These are phyloP conservation scores for Leccinum boreale DNA, from an alignment of 768 basidiomycete species.

Conservation along the genomic window DNA sequence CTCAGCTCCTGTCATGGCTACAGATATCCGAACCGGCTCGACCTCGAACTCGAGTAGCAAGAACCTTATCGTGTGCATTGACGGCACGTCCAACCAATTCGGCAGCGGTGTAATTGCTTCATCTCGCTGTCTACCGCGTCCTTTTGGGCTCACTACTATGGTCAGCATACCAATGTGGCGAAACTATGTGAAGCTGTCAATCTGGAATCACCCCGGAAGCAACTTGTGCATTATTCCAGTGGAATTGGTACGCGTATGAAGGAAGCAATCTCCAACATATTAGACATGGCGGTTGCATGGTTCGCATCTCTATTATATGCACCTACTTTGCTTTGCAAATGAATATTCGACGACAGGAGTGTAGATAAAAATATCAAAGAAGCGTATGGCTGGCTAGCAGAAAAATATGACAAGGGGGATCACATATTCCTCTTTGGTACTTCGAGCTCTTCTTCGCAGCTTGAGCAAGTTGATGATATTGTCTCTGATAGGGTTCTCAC, in stretches of 20 bases:
- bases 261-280: slow-evolving; percentile 9
- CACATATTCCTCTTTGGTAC: not conserved
- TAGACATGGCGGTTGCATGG: slow-evolving; percentile 3
- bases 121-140: not conserved
- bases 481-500: not conserved
- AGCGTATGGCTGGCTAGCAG: not conserved
- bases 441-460: not conserved
- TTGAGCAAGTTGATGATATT: not conserved
- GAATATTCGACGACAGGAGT: not conserved
- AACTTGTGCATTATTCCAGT: slow-evolving; percentile 33
- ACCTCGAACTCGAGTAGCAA: too few relatives aligned
- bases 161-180: not conserved
- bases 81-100: not conserved
- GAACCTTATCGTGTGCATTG: not conserved
- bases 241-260: slow-evolving; percentile 31
- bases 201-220: slow-evolving; percentile 7
- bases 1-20: too few relatives aligned
- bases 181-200: slow-evolving; percentile 4
- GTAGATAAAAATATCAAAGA: not conserved
- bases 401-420: not conserved
- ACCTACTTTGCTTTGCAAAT: not conserved
- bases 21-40: too few relatives aligned
- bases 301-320: not conserved
- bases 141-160: not conserved
- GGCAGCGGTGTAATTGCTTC: not conserved